A percentile compares a stretch with the other conserved stretches of the same genome.
Evolutionary conservation across 2,329 filamentous ascomycete genomes (phyloP).

Genomic region (Bertia moriformis): DNA sequence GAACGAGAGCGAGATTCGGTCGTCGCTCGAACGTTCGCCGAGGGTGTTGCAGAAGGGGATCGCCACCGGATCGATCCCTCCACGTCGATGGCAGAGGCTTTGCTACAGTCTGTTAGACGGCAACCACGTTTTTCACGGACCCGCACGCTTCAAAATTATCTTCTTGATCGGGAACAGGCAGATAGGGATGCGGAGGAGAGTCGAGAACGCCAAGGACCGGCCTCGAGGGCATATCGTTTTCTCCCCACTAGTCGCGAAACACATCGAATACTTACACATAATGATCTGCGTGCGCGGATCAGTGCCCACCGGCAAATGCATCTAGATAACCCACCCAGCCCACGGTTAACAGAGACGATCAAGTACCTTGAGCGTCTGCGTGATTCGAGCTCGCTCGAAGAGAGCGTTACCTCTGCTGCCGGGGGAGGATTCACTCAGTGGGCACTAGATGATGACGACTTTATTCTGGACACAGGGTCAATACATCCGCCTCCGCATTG

Average conservation of each 20-base stretch:
- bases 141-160: constrained; percentile 20
- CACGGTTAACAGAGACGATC: constrained; percentile 36
- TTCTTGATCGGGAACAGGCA: constrained; percentile 14
- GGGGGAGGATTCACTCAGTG: constrained; percentile 35
- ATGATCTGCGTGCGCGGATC: constrained; percentile 16
- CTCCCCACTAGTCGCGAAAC: constrained; percentile 14
- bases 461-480: constrained; percentile 34
- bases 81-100: constrained; percentile 12
- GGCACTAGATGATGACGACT: constrained; percentile 35
- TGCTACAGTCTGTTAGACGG: constrained; percentile 22
- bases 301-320: constrained; percentile 10
- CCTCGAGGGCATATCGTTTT: constrained; percentile 3
- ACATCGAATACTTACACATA: constrained; percentile 13
- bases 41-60: too few species aligned
- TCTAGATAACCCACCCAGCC: constrained; percentile 15
- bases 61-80: not conserved
- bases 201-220: constrained; percentile 2
- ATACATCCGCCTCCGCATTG: constrained; percentile 32
- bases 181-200: constrained; percentile 4
- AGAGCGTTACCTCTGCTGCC: constrained; percentile 33
- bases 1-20: too few species aligned
- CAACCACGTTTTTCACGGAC: constrained; percentile 19
- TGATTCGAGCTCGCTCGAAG: constrained; percentile 31
- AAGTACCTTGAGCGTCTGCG: constrained; percentile 43
- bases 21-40: too few species aligned